A percentile compares a stretch with the other conserved stretches of the same genome.
Conservation (phyloP, 2,329 filamentous ascomycete species). For the Fusarium incarnatum region DNA sequence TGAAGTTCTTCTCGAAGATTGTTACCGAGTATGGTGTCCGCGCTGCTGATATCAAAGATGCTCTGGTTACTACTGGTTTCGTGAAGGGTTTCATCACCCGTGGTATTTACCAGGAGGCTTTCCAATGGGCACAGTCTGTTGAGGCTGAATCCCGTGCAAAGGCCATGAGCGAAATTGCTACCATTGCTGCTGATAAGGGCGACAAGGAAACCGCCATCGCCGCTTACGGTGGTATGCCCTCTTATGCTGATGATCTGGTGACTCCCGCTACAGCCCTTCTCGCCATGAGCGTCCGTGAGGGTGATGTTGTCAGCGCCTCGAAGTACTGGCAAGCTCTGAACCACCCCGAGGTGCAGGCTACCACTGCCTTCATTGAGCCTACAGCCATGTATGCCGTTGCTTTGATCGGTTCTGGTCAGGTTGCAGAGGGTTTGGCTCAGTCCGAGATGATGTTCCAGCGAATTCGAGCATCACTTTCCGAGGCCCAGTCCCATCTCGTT, state of each 20-base stretch:
- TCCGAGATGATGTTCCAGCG: conserved; percentile 88
- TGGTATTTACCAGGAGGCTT: conserved; percentile 77
- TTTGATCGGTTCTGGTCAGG: conserved; percentile 85
- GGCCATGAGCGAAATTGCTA: conserved; percentile 79
- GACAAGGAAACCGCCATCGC: conserved; percentile 74
- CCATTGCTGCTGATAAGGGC: conserved; percentile 82
- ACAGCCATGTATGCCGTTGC: conserved; percentile 91
- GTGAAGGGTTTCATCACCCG: conserved; percentile 80
- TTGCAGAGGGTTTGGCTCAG: conserved; percentile 82
- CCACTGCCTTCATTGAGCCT: conserved; percentile 81
- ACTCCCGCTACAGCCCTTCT: conserved; percentile 82
- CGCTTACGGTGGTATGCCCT: conserved; percentile 71
- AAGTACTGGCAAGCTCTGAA: conserved; percentile 84
- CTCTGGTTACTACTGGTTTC: conserved; percentile 78
- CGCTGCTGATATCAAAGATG: conserved; percentile 73
- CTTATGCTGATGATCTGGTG: conserved; percentile 61
- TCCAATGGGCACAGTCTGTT: conserved; percentile 76
- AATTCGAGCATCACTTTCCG: conserved; percentile 72
- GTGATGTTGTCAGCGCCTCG: conserved; percentile 80
- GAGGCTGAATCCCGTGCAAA: conserved; percentile 67
- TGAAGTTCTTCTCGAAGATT: conserved; percentile 87
- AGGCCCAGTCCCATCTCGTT: conserved; percentile 65
- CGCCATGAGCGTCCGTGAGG: conserved; percentile 85
- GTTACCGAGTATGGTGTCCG: conserved; percentile 70
- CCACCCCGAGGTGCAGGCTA: conserved; percentile 68